Percentiles rank a stretch among this genome's conserved stretches.
These are phyloP conservation scores for Vicia faba DNA, from an alignment of 306 rosid species.

Conservation along the genomic window DNA sequence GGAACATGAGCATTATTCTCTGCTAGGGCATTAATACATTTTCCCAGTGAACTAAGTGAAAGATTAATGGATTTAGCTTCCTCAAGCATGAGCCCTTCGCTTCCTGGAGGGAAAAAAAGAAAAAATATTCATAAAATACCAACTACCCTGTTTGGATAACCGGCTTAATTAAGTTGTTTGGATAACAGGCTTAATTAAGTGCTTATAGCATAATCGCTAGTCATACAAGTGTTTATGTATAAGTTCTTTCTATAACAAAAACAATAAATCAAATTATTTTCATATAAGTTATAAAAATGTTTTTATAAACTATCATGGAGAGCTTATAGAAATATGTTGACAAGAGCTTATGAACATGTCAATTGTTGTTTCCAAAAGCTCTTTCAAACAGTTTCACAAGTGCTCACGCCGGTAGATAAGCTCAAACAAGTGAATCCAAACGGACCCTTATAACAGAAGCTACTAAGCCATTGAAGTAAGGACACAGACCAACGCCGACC, in stretches of 20 bases:
- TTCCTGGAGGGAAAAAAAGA: conserved; percentile 57
- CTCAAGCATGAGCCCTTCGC: conserved; percentile 94
- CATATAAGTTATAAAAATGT: not conserved
- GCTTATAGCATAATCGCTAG: not conserved
- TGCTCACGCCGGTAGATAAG: not conserved
- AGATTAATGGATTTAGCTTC: conserved; percentile 97
- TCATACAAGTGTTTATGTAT: not conserved
- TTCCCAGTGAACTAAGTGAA: conserved; percentile 93
- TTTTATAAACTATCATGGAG: not conserved
- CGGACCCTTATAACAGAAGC: conserved; percentile 7
- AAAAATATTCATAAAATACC: conserved; percentile 29
- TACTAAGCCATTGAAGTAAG: conserved; percentile 14
- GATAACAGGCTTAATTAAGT: not conserved
- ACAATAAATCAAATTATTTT: not conserved
- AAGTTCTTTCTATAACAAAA: not conserved
- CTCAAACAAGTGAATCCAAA: not conserved
- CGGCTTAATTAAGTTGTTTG: not conserved
- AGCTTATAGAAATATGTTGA: not conserved
- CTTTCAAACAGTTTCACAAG: not conserved
- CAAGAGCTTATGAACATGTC: not conserved
- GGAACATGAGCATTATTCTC: conserved; percentile 94
- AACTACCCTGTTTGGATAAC: not conserved
- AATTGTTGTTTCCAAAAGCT: not conserved
- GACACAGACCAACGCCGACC: conserved; percentile 1
- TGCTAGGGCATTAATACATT: conserved; percentile 94